Evolutionary conservation across 768 basidiomycete species (phyloP), one percentile per base, ranked within the genome.

Genomic region (Leccinum sublutescens): DNA sequence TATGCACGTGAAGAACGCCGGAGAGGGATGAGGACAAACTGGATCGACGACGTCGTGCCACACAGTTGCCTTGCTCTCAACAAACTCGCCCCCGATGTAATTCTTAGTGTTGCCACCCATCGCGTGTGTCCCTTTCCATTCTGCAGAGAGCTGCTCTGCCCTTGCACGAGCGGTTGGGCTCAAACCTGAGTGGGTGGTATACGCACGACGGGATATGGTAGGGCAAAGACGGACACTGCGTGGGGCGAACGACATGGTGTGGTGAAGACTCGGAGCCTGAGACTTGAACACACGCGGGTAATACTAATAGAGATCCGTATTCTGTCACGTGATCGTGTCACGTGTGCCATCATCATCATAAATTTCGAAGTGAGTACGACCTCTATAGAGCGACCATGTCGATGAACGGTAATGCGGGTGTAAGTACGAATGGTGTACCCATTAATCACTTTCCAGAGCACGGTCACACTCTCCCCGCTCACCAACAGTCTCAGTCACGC

Each of bases 21-120:
- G n/a, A 34, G n/a, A 23, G 8, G 40, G 53, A 31, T 15, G 47
- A 54, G 48, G 45, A 78, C 87, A 64, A 67, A 95, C 94, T 17
- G 95, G 96, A 76, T 98, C 96, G 54, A 86, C 77, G 4, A 97
- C 84, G 50, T 96, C 93, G 60, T 93, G 83, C 90, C 91, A 98
- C 60, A 88, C 80, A 2, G 80, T 74, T 19, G 89, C 75, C 67
- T 83, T 83, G 76, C 91, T 94, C 66, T 95, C 89, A 9, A 88
- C 80, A 67, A 95, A 98, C 75, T 94, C 82, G 9, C 95, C 96
- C 12, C 85, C 89, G 59, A 98, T 91, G 74, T 88, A 94, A 73
- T 94, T 95, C 82, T 91, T 95, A 57, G 95, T 95, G 61, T 80
- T 86, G 29, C 84, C 89, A n/a, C 95, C 95, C 12, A 85, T 82